Percentiles rank a stretch among this genome's conserved stretches.
These are phyloP conservation scores for Ensete glaucum DNA, from an alignment of 176 grass and related monocot species.

Conservation along the genomic window DNA sequence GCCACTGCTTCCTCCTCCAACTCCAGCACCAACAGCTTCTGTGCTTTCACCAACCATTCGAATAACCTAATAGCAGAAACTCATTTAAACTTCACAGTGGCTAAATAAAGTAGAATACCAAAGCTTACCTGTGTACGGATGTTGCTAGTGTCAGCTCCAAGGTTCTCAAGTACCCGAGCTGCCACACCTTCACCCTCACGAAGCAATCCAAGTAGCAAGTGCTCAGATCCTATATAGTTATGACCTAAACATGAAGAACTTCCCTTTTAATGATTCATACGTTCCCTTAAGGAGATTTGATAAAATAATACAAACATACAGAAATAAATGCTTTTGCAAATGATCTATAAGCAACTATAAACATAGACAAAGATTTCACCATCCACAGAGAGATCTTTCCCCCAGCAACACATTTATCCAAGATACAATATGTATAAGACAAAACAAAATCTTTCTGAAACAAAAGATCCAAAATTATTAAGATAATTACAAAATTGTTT, in stretches of 20 bases:
- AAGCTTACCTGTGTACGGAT: conserved; percentile 62
- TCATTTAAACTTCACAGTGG: not conserved
- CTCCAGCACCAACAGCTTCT: conserved; percentile 84
- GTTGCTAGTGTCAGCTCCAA: conserved; percentile 75
- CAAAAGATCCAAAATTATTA: no score
- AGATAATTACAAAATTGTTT: no score
- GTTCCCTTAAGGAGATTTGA: not conserved
- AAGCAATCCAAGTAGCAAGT: conserved; percentile 84
- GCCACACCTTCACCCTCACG: conserved; percentile 87
- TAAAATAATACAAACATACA: not conserved
- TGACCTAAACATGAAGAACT: conserved; percentile 43
- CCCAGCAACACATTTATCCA: no score
- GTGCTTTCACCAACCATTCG: conserved; percentile 87
- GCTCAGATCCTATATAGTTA: conserved; percentile 92
- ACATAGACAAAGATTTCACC: no score
- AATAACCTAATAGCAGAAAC: conserved; percentile 41
- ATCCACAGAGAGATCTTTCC: no score
- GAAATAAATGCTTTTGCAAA: not conserved
- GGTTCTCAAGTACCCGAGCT: conserved; percentile 65
- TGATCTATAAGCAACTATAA: no score
- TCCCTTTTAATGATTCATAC: no score
- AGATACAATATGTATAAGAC: no score
- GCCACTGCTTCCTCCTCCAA: conserved; percentile 74
- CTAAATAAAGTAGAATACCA: not conserved
- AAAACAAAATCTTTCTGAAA: no score